These are phyloP conservation scores for Podaxis mareebaensis DNA, from an alignment of 768 basidiomycete species.

Conservation along the genomic window DNA sequence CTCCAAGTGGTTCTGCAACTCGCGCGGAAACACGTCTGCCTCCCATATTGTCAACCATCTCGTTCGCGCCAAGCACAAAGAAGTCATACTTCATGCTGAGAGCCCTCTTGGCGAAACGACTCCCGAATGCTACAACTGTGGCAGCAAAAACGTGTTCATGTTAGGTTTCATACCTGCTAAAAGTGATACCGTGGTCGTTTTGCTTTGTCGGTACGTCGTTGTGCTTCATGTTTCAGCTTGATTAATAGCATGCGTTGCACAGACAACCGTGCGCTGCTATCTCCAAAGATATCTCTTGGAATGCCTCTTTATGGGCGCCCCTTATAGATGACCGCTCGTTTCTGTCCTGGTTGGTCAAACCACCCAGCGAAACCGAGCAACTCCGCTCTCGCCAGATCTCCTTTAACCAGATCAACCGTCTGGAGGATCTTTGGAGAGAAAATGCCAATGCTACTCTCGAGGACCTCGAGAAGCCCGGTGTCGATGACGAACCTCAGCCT, in stretches of 20 bases:
- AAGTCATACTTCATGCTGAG: constrained; percentile 95
- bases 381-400: constrained; percentile 96
- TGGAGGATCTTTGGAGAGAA: constrained; percentile 98
- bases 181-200: constrained; percentile 96
- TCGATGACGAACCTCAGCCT: constrained; percentile 96
- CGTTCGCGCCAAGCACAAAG: constrained; percentile 98
- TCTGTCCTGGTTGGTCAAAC: constrained; percentile 98
- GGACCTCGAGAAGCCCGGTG: constrained; percentile 95
- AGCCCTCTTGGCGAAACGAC: constrained; percentile 95
- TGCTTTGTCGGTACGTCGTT: constrained; percentile 83
- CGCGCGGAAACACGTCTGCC: constrained; percentile 94
- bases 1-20: constrained; percentile 98
- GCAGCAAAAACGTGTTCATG: constrained; percentile 99
- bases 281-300: constrained; percentile 98
- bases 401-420: constrained; percentile 93
- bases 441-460: constrained; percentile 93
- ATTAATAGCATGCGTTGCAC: constrained; percentile 15
- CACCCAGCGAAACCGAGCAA: constrained; percentile 95
- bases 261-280: constrained; percentile 98
- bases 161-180: constrained; percentile 99
- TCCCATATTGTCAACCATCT: constrained; percentile 99
- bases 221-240: constrained; percentile 8
- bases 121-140: constrained; percentile 99
- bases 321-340: constrained; percentile 98
- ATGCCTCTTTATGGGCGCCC: constrained; percentile 95